Evolutionary conservation across 202 grass and related monocot genomes (phyloP), one percentile per base, ranked within the genome.

Genomic region (Schoenoplectus tabernaemontani): DNA sequence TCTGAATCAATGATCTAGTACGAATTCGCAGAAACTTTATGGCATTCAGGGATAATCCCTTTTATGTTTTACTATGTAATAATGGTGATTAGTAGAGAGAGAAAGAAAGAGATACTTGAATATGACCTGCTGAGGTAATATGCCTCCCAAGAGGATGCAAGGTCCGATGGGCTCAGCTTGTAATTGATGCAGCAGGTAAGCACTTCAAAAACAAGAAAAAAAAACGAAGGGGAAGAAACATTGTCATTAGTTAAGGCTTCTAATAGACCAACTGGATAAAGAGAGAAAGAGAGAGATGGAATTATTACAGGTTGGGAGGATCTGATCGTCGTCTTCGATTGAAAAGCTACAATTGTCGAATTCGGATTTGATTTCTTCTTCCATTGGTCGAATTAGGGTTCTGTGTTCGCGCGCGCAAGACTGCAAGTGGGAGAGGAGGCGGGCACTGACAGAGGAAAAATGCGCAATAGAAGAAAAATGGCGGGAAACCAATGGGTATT

Each of bases 141-240:
- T 13, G 93, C 86, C 80, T 94, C 91, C 95, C 95, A 97, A 65
- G 89, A 91, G 70, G 91, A 97, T 68, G 91, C 84, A 38, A 94
- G 95, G 73, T 94, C 91, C 11, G 77, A 85, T 3, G 89, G 78
- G 83, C 78, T 90, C 80, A 97, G 89, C 82, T 94, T 93, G 88
- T 87, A 97, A 84, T 94, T 97, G 95, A 94, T 87, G 86, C 95
- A 97, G 76, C 87, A 97, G 23, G 87, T 92, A 20, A 97, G 88
- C 88, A 93, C 95, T 97, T 79, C 81, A 36, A 4, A 33, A 81
- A 51, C 46, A 47, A 43, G 4, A 36, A 50, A 37, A 13, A 44
- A 56, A 0, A 62, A 65, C 10, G 17, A 22, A 42, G 32, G 0
- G 9, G 3, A 36, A 34, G 9, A 68, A 30, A 80, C 28, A 48